phyloP scores from a whole-genome alignment of 306 rosid species.

The Amphicarpaea edgeworthii region DNA sequence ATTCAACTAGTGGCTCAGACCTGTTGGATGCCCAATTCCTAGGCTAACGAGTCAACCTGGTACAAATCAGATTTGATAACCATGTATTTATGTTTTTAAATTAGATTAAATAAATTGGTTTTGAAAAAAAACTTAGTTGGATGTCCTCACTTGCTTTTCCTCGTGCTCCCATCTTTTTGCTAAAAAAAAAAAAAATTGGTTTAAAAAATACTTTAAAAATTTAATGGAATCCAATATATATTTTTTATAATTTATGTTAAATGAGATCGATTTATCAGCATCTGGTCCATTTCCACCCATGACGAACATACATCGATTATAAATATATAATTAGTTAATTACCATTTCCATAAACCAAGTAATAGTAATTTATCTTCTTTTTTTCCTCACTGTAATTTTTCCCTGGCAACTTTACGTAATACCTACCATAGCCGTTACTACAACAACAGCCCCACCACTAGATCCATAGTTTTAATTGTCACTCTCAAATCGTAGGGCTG shows the following conservation, averaged over 20 bases:
- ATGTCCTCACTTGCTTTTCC: no score
- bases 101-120: neutral
- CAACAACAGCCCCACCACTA: neutral
- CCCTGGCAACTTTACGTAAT: neutral
- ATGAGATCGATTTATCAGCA: neutral
- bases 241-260: neutral
- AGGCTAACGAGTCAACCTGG: no score
- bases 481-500: slow-evolving; percentile 4
- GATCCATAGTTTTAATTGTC: neutral
- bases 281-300: neutral
- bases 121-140: no score
- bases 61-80: no score
- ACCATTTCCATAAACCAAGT: neutral
- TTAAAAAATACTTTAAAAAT: neutral
- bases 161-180: no score
- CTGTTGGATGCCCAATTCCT: no score
- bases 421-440: neutral
- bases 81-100: no score
- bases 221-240: neutral
- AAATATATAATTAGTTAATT: neutral
- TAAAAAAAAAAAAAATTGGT: no score
- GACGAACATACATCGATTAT: neutral
- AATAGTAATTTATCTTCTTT: neutral
- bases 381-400: neutral
- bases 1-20: no score